Conservation (phyloP, 1,139 yeast genomes). For the Magnusiomyces magnusii region DNA sequence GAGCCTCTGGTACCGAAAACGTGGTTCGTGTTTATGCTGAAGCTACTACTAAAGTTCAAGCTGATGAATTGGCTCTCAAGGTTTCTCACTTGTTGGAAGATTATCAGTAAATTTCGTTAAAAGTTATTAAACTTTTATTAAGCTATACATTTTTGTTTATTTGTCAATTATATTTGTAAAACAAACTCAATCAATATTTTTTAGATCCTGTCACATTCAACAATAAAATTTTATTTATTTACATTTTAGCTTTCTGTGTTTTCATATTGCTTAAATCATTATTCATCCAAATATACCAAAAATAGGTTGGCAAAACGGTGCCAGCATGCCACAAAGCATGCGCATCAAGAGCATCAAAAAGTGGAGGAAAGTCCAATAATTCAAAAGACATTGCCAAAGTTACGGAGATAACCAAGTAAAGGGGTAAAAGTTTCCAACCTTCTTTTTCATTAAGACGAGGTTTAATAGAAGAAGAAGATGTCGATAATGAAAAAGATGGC, state of each 20-base stretch:
- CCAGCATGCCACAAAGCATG: slow-evolving; percentile 84
- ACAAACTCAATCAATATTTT: neutral
- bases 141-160: neutral
- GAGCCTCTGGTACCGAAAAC: slow-evolving; percentile 98
- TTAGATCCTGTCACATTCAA: no score
- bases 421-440: slow-evolving; percentile 47
- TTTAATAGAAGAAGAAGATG: slow-evolving; percentile 5
- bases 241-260: no score
- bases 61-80: slow-evolving; percentile 47
- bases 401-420: slow-evolving; percentile 45
- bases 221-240: no score
- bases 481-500: neutral
- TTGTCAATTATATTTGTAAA: neutral
- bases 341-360: slow-evolving; percentile 65
- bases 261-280: no score
- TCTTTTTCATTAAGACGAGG: slow-evolving; percentile 18
- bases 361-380: slow-evolving; percentile 79
- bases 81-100: slow-evolving; percentile 36
- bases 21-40: slow-evolving; percentile 96
- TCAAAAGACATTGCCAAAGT: slow-evolving; percentile 77
- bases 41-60: slow-evolving; percentile 50
- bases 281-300: slow-evolving; percentile 36
- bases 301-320: slow-evolving; percentile 34
- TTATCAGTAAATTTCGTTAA: slow-evolving; percentile 18
- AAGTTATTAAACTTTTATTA: neutral